Evolutionary conservation across 148 eudicot species (phyloP).

Genomic region (Gaultheria prostrata): DNA sequence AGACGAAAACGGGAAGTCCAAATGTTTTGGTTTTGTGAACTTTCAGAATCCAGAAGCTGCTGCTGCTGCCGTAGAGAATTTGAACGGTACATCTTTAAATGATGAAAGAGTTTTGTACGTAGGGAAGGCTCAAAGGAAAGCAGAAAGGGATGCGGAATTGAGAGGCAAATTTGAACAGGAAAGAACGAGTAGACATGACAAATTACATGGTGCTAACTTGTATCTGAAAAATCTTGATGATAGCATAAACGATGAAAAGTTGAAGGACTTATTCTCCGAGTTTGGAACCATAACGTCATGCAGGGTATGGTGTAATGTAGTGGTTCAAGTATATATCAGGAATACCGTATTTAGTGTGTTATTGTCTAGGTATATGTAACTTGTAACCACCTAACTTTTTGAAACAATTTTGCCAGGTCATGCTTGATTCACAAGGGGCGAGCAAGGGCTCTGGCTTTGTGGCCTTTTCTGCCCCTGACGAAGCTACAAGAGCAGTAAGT

Average conservation of each 20-base stretch:
- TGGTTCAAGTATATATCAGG: background rate
- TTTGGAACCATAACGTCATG: slow-evolving; percentile 62
- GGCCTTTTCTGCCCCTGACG: slow-evolving; percentile 61
- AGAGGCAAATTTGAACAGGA: slow-evolving; percentile 46
- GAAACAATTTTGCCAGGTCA: slow-evolving; percentile 28
- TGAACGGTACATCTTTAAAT: slow-evolving; percentile 40
- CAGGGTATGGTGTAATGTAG: slow-evolving; percentile 37
- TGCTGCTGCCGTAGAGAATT: slow-evolving; percentile 45
- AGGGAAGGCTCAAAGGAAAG: slow-evolving; percentile 61
- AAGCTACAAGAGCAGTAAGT: slow-evolving; percentile 65
- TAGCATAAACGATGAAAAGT: slow-evolving; percentile 44
- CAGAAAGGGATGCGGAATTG: slow-evolving; percentile 55
- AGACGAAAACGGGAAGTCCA: slow-evolving; percentile 50
- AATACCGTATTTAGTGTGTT: background rate
- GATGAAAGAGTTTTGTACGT: slow-evolving; percentile 55
- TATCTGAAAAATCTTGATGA: slow-evolving; percentile 67
- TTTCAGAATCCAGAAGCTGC: slow-evolving; percentile 50
- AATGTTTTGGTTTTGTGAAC: slow-evolving; percentile 66
- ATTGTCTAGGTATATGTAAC: background rate
- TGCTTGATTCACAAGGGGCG: slow-evolving; percentile 46
- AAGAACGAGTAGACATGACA: slow-evolving; percentile 38
- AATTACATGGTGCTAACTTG: slow-evolving; percentile 51
- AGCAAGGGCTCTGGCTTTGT: slow-evolving; percentile 75
- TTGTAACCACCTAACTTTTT: background rate
- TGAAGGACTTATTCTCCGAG: slow-evolving; percentile 51